A percentile compares a stretch with the other conserved stretches of the same genome.
phyloP scores from a whole-genome alignment of 257 asterid species.

The Coffea eugenioides region DNA sequence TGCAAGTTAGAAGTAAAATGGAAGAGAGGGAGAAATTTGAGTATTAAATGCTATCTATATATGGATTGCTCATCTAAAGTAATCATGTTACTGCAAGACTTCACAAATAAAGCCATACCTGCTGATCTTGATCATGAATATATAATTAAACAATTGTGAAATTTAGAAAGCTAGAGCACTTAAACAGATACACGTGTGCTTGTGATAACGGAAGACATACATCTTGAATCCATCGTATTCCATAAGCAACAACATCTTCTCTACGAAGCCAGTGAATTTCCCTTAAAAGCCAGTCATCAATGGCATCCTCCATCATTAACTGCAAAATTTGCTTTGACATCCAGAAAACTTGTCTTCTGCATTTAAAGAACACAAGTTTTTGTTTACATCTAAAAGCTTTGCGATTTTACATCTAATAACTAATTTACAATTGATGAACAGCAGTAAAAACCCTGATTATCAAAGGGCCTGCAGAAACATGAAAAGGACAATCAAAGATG shows the following conservation, averaged over 20 bases:
- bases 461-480: neutral
- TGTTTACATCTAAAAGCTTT: conserved; percentile 10
- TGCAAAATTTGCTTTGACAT: conserved; percentile 97
- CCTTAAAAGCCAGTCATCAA: conserved; percentile 95
- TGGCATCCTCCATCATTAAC: conserved; percentile 98
- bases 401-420: conserved; percentile 8
- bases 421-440: neutral
- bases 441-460: neutral
- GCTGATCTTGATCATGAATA: neutral
- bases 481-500: neutral
- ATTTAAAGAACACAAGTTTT: conserved; percentile 22
- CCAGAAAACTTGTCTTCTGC: conserved; percentile 99
- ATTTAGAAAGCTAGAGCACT: neutral
- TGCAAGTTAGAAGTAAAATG: neutral
- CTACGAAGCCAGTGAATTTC: conserved; percentile 91
- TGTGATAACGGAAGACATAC: conserved; percentile 38
- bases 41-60: neutral
- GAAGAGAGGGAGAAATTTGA: neutral
- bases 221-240: conserved; percentile 85
- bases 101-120: neutral
- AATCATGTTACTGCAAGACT: neutral
- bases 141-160: neutral
- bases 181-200: too few species aligned
- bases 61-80: neutral
- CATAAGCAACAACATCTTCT: conserved; percentile 77